These are phyloP conservation scores for Rosellinia necatrix DNA, from an alignment of 2,329 filamentous ascomycete genomes.

Conservation along the genomic window DNA sequence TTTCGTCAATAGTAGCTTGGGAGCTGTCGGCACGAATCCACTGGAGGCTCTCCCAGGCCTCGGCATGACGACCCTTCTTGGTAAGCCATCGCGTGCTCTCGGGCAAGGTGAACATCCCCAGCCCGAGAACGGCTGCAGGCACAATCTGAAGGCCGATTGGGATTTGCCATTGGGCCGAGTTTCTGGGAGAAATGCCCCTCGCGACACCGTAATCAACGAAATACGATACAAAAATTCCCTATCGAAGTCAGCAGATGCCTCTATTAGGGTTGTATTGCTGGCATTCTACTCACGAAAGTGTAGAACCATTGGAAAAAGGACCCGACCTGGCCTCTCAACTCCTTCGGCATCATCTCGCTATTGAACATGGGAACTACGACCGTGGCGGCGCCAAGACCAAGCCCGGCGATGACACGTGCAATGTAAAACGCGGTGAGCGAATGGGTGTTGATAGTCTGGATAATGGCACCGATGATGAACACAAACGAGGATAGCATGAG, in stretches of 20 bases:
- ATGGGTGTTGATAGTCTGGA: slow-evolving; percentile 50
- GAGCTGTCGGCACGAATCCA: slow-evolving; percentile 56
- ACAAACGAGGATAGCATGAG: slow-evolving; percentile 48
- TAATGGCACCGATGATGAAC: slow-evolving; percentile 48
- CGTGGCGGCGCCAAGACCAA: slow-evolving; percentile 40
- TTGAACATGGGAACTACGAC: slow-evolving; percentile 48
- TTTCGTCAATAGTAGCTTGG: slow-evolving; percentile 46
- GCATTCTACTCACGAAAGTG: slow-evolving; percentile 30
- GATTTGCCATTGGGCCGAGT: slow-evolving; percentile 58
- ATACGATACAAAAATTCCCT: slow-evolving; percentile 55
- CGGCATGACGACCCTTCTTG: slow-evolving; percentile 48
- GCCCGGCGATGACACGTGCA: slow-evolving; percentile 39
- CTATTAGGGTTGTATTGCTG: neutral
- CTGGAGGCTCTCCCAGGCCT: slow-evolving; percentile 52
- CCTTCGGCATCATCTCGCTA: slow-evolving; percentile 47
- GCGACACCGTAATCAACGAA: slow-evolving; percentile 57
- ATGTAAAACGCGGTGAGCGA: slow-evolving; percentile 43
- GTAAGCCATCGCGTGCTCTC: slow-evolving; percentile 58
- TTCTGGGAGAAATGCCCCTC: slow-evolving; percentile 37
- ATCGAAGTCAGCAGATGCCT: neutral
- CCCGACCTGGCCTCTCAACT: slow-evolving; percentile 53
- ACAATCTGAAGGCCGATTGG: slow-evolving; percentile 57
- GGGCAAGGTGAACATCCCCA: slow-evolving; percentile 53
- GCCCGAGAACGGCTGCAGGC: slow-evolving; percentile 51
- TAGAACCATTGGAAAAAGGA: slow-evolving; percentile 58